These are phyloP conservation scores for Actinomucor elegans DNA, from an alignment of 371 early-diverging fungal species.

Conservation along the genomic window DNA sequence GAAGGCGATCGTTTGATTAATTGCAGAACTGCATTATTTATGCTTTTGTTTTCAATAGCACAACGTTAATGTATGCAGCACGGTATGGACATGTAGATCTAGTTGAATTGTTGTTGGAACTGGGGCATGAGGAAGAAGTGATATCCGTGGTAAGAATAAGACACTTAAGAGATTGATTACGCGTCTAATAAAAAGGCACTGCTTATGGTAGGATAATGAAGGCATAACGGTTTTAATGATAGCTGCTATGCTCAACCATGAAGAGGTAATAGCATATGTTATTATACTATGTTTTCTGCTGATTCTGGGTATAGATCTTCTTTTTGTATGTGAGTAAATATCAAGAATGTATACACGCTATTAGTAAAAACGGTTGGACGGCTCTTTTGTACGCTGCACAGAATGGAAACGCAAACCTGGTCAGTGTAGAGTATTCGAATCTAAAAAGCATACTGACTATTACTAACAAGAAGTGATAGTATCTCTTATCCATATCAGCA, in stretches of 20 bases:
- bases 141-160: constrained; percentile 45
- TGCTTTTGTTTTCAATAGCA: constrained; percentile 17
- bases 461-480: constrained; percentile 19
- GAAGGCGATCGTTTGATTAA: too few relatives aligned
- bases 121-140: constrained; percentile 52
- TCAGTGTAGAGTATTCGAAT: constrained; percentile 33
- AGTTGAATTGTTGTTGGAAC: constrained; percentile 39
- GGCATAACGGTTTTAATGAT: constrained; percentile 53
- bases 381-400: constrained; percentile 47
- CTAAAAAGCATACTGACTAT: not conserved
- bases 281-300: not conserved
- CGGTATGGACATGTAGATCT: constrained; percentile 43
- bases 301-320: constrained; percentile 30
- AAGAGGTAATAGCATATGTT: constrained; percentile 32
- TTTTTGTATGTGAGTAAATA: constrained; percentile 46
- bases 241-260: constrained; percentile 47
- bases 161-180: not conserved
- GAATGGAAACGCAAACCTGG: constrained; percentile 51
- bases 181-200: too few relatives aligned
- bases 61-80: constrained; percentile 51
- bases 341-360: constrained; percentile 52
- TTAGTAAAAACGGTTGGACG: constrained; percentile 48
- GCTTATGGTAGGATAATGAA: constrained; percentile 50
- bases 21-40: too few relatives aligned
- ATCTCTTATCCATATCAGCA: constrained; percentile 43